These are phyloP conservation scores for Dactylellina drechsleri DNA, from an alignment of 2,329 filamentous ascomycete genomes.

Conservation along the genomic window DNA sequence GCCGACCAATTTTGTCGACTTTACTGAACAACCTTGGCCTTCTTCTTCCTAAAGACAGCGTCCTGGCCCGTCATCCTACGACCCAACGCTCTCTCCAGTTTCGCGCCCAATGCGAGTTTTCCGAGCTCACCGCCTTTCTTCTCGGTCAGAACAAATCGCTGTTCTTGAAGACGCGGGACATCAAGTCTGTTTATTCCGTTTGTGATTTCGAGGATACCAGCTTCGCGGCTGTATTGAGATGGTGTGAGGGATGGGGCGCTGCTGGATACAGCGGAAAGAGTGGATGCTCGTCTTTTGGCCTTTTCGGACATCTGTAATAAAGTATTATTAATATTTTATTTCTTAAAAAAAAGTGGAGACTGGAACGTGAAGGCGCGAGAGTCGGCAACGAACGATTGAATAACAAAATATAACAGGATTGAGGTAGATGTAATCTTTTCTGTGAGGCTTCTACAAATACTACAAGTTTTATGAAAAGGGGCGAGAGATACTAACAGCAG, in stretches of 20 bases:
- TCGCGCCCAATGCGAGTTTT: constrained; percentile 88
- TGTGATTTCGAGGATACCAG: constrained; percentile 75
- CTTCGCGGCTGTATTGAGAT: constrained; percentile 67
- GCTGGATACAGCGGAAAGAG: constrained; percentile 52
- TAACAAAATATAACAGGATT: background rate
- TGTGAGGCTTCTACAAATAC: background rate
- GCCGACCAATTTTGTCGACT: background rate
- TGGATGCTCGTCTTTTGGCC: constrained; percentile 50
- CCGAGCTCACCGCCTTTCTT: constrained; percentile 84
- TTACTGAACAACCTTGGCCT: constrained; percentile 38
- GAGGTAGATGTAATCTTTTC: background rate
- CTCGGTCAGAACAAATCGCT: constrained; percentile 80
- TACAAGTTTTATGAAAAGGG: constrained; percentile 15
- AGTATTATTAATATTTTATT: background rate
- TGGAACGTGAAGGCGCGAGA: background rate
- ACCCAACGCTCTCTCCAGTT: constrained; percentile 86
- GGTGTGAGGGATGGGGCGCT: constrained; percentile 62
- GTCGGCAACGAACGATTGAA: background rate
- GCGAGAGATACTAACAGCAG: constrained; percentile 30
- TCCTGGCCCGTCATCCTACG: constrained; percentile 89
- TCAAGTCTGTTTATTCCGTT: constrained; percentile 85
- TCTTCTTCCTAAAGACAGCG: constrained; percentile 75
- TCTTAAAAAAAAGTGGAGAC: background rate
- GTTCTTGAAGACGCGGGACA: constrained; percentile 83
- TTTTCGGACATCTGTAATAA: constrained; percentile 47